These are phyloP conservation scores for Talaromyces verruculosus DNA, from an alignment of 2,329 filamentous ascomycete species.

Conservation along the genomic window DNA sequence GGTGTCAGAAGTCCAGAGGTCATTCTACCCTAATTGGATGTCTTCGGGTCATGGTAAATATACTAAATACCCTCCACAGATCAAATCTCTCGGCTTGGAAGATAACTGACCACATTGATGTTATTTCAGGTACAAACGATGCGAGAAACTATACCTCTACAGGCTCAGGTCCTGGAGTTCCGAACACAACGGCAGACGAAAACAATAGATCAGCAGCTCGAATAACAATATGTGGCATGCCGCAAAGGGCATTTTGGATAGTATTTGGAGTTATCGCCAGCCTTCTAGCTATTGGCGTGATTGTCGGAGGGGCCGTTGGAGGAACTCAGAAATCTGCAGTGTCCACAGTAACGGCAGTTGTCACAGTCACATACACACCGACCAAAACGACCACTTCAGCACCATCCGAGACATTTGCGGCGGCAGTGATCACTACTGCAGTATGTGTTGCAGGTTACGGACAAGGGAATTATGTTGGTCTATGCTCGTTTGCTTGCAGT, in stretches of 20 bases:
- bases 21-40: neutral
- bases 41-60: neutral
- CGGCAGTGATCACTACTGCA: conserved; percentile 1
- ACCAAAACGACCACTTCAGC: neutral
- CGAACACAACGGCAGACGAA: neutral
- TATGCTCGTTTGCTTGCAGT: conserved; percentile 33
- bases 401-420: neutral
- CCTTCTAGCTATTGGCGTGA: conserved; percentile 12
- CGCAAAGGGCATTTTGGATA: conserved; percentile 15
- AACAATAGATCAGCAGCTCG: neutral
- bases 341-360: neutral
- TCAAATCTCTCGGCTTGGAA: neutral
- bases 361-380: conserved; percentile 7
- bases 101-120: neutral
- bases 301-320: conserved; percentile 15
- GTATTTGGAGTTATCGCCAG: conserved; percentile 3
- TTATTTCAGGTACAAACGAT: neutral
- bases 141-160: neutral
- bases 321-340: neutral
- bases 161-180: neutral
- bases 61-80: neutral
- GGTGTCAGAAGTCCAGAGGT: conserved; percentile 1
- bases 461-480: conserved; percentile 30
- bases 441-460: conserved; percentile 32
- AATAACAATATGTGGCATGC: conserved; percentile 13